Evolutionary conservation across 1,284 basidiomycete genomes (phyloP), one percentile per base, ranked within the genome.

Genomic region (Ganoderma sinense): DNA sequence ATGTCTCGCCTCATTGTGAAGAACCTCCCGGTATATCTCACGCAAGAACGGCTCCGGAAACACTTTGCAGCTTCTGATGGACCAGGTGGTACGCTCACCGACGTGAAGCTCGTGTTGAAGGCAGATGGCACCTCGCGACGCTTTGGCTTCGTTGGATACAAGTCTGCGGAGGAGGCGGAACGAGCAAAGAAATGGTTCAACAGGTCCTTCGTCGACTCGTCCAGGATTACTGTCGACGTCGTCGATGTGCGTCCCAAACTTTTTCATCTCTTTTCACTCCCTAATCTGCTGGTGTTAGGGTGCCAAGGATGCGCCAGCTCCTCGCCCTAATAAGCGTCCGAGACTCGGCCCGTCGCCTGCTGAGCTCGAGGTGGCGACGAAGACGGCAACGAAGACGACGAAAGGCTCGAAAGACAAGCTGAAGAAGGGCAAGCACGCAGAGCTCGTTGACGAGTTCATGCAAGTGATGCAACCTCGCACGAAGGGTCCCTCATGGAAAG

Each of bases 1-100:
- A 94, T 94, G 95, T 97, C 97, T 18, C 94, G 97, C 61, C 89
- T 99, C 59, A 94, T 99, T 67, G 86, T 98, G 62, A 96, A 96
- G 77, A 96, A 96, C 76, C 83, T 99, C 1, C 97, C 97, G 0
- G 78, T 89, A 0, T 92, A 92, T 78, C 84, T 94, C 39, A 91
- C 92, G 0, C 87, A 90, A 41, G 85, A 85, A 10, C 86, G 87
- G 39, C 87, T 97, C 13, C 87, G 89, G 56, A 86, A 89, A 69
- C 93, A 96, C 80, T 91, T 96, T 77, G 84, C 87, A 64, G 87
- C 89, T 65, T 85, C 82, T 66, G 86, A 84, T 48, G 87, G 85
- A 64, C 94, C 92, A n/a, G 82, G 83, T 0, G 91, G 88, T 29
- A 90, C 85, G 62, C 87, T 98, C 69, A 99, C 97, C 5, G 97